Evolutionary conservation across 2,329 filamentous ascomycete species (phyloP).

Genomic region (Dactylellina haptotyla): DNA sequence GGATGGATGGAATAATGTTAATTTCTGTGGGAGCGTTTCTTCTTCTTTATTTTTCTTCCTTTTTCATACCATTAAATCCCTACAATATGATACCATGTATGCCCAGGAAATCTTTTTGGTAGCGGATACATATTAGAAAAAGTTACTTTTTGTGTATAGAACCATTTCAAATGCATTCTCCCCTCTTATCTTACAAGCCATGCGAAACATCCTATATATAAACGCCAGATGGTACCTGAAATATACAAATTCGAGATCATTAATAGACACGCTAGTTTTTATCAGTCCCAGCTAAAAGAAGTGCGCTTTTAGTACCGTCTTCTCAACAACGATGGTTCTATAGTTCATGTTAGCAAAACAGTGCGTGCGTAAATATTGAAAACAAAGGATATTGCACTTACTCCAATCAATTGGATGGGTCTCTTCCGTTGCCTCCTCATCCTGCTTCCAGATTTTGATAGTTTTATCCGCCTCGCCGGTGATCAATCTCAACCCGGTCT

Average conservation of each 20-base stretch:
- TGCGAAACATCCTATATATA: conserved; percentile 23
- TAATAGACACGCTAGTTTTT: background rate
- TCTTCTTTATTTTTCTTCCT: background rate
- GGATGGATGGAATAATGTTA: background rate
- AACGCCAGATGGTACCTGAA: conserved; percentile 34
- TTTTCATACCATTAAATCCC: background rate
- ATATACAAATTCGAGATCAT: conserved; percentile 20
- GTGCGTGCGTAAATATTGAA: background rate
- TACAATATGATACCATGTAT: conserved; percentile 37
- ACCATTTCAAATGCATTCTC: conserved; percentile 20
- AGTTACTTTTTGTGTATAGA: background rate
- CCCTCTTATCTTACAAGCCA: conserved; percentile 45
- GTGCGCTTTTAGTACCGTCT: conserved; percentile 36
- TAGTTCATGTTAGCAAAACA: conserved; percentile 21
- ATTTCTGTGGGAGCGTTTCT: conserved; percentile 15
- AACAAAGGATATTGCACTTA: conserved; percentile 14
- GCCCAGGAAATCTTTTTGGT: background rate
- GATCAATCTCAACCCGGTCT: conserved; percentile 86
- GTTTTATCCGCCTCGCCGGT: conserved; percentile 97
- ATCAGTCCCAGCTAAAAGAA: too few species aligned
- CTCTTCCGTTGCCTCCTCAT: conserved; percentile 88
- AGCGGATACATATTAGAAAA: conserved; percentile 9
- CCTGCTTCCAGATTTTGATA: conserved; percentile 97
- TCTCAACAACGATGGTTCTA: conserved; percentile 51
- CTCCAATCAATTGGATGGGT: conserved; percentile 91